phyloP scores from a whole-genome alignment of 371 early-diverging fungal species.

The Zopfochytrium polystomum region DNA sequence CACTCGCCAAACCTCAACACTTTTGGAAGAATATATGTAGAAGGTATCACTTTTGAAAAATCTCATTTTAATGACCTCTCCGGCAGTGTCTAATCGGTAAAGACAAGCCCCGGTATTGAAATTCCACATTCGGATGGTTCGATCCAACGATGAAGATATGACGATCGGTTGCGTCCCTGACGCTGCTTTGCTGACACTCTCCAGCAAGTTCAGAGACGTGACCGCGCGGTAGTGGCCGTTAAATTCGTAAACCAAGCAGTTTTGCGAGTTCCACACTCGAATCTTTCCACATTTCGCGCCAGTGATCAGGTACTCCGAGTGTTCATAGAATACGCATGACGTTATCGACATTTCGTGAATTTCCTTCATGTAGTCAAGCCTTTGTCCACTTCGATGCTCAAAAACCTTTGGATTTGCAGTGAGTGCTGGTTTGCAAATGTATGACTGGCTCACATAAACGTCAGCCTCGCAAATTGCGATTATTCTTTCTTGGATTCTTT shows the following conservation, averaged over 20 bases:
- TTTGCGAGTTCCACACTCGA: constrained; percentile 46
- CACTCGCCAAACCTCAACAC: constrained; percentile 37
- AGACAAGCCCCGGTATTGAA: constrained; percentile 79
- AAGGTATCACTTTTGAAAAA: constrained; percentile 35
- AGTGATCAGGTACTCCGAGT: constrained; percentile 42
- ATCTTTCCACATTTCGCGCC: constrained; percentile 46
- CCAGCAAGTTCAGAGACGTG: constrained; percentile 38
- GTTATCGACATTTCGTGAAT: constrained; percentile 47
- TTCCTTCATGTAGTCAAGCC: constrained; percentile 32
- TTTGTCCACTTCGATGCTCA: constrained; percentile 32
- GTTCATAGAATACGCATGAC: constrained; percentile 37
- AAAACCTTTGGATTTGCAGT: constrained; percentile 20
- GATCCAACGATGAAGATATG: constrained; percentile 59
- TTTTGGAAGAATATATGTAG: constrained; percentile 16
- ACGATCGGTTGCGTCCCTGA: constrained; percentile 32
- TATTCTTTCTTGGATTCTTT: constrained; percentile 23
- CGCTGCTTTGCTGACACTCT: constrained; percentile 27
- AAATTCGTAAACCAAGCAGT: constrained; percentile 39
- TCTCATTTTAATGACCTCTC: constrained; percentile 18
- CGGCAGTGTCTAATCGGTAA: constrained; percentile 30
- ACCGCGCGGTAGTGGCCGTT: constrained; percentile 38
- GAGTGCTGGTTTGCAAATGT: constrained; percentile 25
- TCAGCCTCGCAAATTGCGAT: constrained; percentile 36
- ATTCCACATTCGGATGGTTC: constrained; percentile 96
- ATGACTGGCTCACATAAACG: too few relatives aligned